Percentiles rank a stretch among this genome's conserved stretches.
Evolutionary conservation across 164 flowering plant species (phyloP).

Genomic region (Cinnamomum micranthum): DNA sequence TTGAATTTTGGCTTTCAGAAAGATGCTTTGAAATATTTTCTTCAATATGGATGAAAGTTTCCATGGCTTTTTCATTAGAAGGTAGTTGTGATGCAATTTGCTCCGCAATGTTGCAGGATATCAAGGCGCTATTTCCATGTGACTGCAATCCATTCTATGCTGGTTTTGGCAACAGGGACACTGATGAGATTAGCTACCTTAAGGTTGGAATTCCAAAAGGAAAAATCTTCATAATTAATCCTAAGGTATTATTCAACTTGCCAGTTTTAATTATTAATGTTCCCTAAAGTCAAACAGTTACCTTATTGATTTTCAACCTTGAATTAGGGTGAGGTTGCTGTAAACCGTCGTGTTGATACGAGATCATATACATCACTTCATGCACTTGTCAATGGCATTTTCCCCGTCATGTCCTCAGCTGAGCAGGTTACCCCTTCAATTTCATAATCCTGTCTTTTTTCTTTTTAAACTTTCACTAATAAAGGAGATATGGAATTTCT

Average conservation of each 20-base stretch:
- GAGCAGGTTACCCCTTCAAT: constrained; percentile 54
- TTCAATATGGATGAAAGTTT: not conserved
- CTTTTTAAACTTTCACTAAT: not conserved
- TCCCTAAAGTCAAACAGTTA: not conserved
- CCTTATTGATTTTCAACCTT: constrained; percentile 5
- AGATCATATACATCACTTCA: constrained; percentile 80
- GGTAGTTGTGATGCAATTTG: not conserved
- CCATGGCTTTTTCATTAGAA: not conserved
- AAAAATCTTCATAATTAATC: constrained; percentile 88
- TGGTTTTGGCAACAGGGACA: constrained; percentile 96
- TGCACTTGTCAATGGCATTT: constrained; percentile 81
- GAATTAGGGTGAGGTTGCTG: constrained; percentile 73
- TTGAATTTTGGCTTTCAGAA: not conserved
- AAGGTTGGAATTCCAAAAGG: constrained; percentile 94
- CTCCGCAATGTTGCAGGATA: constrained; percentile 48
- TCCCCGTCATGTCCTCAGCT: constrained; percentile 54
- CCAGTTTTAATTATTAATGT: not conserved
- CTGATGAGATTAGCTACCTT: constrained; percentile 94
- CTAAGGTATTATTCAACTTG: constrained; percentile 54
- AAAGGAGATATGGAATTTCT: not conserved
- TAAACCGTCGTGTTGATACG: constrained; percentile 66
- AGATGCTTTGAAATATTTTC: not conserved
- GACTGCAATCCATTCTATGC: constrained; percentile 95
- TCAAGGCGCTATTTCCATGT: constrained; percentile 76
- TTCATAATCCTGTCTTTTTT: not conserved